Conservation (phyloP, 1,284 basidiomycete species). For the Cerrena zonata region DNA sequence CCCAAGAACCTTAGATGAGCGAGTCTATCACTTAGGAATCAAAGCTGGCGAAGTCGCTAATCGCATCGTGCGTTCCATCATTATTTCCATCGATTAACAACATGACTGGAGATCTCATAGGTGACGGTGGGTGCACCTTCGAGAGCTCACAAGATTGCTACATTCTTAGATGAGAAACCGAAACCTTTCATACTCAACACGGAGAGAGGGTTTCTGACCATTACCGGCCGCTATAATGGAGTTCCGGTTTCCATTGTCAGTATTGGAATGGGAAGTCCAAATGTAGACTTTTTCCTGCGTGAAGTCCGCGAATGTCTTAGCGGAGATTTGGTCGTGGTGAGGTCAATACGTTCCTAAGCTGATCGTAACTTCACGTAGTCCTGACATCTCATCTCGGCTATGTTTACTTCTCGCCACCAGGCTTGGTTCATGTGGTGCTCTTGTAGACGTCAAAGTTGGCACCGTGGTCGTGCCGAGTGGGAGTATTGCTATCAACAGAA, state of each 20-base stretch:
- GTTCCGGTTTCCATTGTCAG: conserved; percentile 69
- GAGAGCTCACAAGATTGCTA: conserved; percentile 58
- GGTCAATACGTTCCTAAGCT: conserved; percentile 35
- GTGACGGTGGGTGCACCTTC: conserved; percentile 73
- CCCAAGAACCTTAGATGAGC: conserved; percentile 62
- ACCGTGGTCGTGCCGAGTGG: conserved; percentile 67
- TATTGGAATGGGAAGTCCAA: conserved; percentile 79
- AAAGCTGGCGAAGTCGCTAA: conserved; percentile 75
- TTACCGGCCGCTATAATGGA: conserved; percentile 71
- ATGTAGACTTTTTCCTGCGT: conserved; percentile 81
- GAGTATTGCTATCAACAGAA: conserved; percentile 64
- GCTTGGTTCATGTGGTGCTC: conserved; percentile 75
- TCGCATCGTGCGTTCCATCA: conserved; percentile 53
- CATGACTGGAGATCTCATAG: conserved; percentile 29
- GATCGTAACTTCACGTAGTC: conserved; percentile 9
- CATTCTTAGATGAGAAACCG: conserved; percentile 53
- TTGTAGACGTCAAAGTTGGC: conserved; percentile 66
- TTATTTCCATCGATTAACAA: background rate
- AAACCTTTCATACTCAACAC: conserved; percentile 59
- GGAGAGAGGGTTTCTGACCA: conserved; percentile 75
- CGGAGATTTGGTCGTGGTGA: conserved; percentile 74
- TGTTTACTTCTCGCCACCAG: conserved; percentile 29
- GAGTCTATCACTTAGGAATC: conserved; percentile 75
- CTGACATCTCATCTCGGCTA: conserved; percentile 7
- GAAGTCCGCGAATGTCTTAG: conserved; percentile 72